Evolutionary conservation across 2,329 filamentous ascomycete species (phyloP), one percentile per base, ranked within the genome.

Genomic region (Apiospora aurea): DNA sequence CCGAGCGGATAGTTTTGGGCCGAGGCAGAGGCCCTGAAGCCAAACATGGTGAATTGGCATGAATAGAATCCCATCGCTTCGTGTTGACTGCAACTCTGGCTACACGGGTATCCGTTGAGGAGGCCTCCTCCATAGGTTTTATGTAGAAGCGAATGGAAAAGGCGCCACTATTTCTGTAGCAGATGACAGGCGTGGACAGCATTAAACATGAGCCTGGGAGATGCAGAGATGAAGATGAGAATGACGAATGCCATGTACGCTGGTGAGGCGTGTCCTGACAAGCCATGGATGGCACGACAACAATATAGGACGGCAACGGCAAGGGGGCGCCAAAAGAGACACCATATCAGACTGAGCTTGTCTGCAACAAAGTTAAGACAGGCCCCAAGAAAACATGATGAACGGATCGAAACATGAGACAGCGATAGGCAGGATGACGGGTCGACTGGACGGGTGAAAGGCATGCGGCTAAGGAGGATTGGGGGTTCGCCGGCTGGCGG

Each of bases 401-500:
- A 68, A 46, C 67, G 67, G 67, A 49, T 49, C 34, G 67, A 69
- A 69, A 38, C 67, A 69, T 69, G 67, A 49, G 67, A 69, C 67
- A 21, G 44, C 44, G 26, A 49, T n/a, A 49, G 47, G 34, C 44
- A 69, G 67, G 67, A 49, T 49, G 67, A 64, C 57, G 57, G 57
- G 57, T 64, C 57, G 34, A 64, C 57, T n/a, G 18, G 18, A 64
- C 57, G 34, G 57, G 57, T 41, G 57, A 41, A 64, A 41, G 57
- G 14, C 57, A n/a, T 64, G 57, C 29, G 57, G 57, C 57, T 24
- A 64, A 41, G 57, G 57, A n/a, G 57, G 16, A 61, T 61, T 38
- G 57, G 57, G 34, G 57, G 34, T 61, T 61, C 53, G 53, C 53
- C 53, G 51, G 41, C 11, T 29, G 43, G n/a, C 41, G 47, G 67